phyloP scores from a whole-genome alignment of 176 grass and related monocot genomes.

The Carex pumila region DNA sequence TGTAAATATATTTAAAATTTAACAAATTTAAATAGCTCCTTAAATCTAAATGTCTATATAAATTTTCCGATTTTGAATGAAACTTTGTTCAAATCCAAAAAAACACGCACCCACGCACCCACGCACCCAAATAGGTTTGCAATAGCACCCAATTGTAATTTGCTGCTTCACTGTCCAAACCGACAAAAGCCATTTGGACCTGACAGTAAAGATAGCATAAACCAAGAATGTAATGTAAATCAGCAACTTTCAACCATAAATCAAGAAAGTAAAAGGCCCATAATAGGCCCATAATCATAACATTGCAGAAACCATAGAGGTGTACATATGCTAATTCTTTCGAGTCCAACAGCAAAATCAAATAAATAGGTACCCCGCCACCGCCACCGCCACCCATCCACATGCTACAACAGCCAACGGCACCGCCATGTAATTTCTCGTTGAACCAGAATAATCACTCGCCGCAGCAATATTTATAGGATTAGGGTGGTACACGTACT shows the following conservation, averaged over 20 bases:
- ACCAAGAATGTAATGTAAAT: neutral
- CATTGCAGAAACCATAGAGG: neutral
- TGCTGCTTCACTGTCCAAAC: neutral
- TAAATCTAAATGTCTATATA: too few species aligned
- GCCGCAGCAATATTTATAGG: neutral
- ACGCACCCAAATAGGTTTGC: neutral
- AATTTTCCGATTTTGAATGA: too few species aligned
- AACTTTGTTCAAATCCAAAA: too few species aligned
- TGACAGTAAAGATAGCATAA: neutral
- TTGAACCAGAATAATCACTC: neutral
- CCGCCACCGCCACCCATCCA: neutral
- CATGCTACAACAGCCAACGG: neutral
- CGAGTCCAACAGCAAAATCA: neutral
- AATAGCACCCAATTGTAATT: neutral
- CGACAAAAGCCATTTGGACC: neutral
- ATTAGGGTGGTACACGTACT: conserved; percentile 2
- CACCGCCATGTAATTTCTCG: neutral
- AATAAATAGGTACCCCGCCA: neutral
- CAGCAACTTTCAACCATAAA: neutral
- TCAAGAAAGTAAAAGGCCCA: neutral
- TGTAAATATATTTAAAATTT: too few species aligned
- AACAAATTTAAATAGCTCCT: too few species aligned
- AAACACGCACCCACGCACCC: too few species aligned
- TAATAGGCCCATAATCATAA: neutral
- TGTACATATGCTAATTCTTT: neutral